Conservation (phyloP, 768 basidiomycete species). For the Leucocoprinus birnbaumii region DNA sequence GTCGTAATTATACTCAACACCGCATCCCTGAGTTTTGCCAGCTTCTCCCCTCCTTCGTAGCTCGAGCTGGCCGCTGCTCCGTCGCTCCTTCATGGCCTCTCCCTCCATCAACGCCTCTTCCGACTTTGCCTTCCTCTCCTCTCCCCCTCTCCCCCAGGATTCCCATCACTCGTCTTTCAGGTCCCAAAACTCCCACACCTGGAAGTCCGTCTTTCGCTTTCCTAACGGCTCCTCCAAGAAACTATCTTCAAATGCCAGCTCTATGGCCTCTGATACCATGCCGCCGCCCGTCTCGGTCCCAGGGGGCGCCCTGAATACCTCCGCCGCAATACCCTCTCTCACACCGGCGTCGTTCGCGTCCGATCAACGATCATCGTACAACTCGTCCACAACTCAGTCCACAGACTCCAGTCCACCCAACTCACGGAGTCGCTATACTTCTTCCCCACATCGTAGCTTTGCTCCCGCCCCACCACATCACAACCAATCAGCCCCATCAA, state of each 20-base stretch:
- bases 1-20: conserved; percentile 19
- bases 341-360: conserved; percentile 54
- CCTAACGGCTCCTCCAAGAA: conserved; percentile 65
- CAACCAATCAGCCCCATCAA: conserved; percentile 30
- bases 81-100: conserved; percentile 21
- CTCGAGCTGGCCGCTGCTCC: conserved; percentile 13
- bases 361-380: conserved; percentile 72
- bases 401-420: conserved; percentile 53
- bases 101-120: conserved; percentile 20
- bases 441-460: conserved; percentile 23
- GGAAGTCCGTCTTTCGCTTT: conserved; percentile 78
- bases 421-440: conserved; percentile 23
- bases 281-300: conserved; percentile 29
- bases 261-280: conserved; percentile 51
- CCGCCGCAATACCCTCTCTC: conserved; percentile 45
- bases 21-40: conserved; percentile 20
- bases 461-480: conserved; percentile 28
- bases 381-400: conserved; percentile 75
- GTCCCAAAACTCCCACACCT: conserved; percentile 35
- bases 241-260: conserved; percentile 35
- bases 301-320: conserved; percentile 32
- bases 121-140: conserved; percentile 18
- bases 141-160: conserved; percentile 18
- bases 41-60: conserved; percentile 15
- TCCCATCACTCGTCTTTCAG: conserved; percentile 27